Evolutionary conservation across 768 basidiomycete species (phyloP), one percentile per base, ranked within the genome.

Genomic region (Pleurotus tuoliensis): DNA sequence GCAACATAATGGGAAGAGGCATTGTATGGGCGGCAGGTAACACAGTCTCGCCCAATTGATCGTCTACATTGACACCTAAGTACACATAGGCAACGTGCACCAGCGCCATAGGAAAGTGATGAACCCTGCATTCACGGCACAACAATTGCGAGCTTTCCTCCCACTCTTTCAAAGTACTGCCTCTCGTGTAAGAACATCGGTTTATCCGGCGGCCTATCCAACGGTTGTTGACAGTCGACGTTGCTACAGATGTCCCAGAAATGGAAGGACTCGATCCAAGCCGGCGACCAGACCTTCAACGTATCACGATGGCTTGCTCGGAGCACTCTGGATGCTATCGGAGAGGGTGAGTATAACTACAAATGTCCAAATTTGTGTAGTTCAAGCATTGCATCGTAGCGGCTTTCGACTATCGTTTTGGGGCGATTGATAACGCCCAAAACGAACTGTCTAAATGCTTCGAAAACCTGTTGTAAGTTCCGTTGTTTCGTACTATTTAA

Each of bases 271-370:
- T 53, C 63, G 30, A 55, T 72, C 7, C 47, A 55, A 16, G 53
- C 49, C 7, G 53, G 56, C 16, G 6, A 57, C 2, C 54, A 62
- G 4, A 61, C 66, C 18, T 40, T 74, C n/a, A 63, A 72, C 34
- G 57, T 73, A 1, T 62, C 64, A n/a, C 46, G 59, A 12, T 68
- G 68, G 65, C 58, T 73, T 4, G 65, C 67, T 6, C 63, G 70
- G 1, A 69, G 71, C 0, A 74, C 74, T 2, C 60, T 76, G 38
- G 74, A 76, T 54, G 71, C 69, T 16, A 73, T 74, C 20, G 74
- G 74, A 0, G 68, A 72, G 61, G 69, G 75, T 76, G 52, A 22
- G 62, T 18, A 11, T n/a, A 0, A 5, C 39, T n/a, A 18, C 13
- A 12, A 13, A 20, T 20, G 2, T 18, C 4, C n/a, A 5, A 3